Conservation (phyloP, 2,329 filamentous ascomycete genomes). For the Ophiocordyceps camponoti-saundersi region DNA sequence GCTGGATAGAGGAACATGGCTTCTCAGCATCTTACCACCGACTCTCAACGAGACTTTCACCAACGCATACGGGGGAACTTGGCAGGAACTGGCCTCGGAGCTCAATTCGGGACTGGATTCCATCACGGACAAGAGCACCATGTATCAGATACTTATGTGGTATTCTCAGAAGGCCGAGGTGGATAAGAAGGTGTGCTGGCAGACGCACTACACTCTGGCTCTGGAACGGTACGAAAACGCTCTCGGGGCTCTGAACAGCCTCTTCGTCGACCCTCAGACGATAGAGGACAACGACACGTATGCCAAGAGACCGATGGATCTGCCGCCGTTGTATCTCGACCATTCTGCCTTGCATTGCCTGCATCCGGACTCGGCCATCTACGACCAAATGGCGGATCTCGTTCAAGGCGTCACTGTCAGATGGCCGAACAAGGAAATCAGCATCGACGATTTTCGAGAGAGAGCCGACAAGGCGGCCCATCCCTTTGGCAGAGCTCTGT, state of each 20-base stretch:
- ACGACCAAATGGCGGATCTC: neutral
- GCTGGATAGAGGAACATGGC: neutral
- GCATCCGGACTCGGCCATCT: neutral
- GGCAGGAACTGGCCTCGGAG: neutral
- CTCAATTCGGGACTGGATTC: neutral
- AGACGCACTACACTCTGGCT: neutral
- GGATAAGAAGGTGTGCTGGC: neutral
- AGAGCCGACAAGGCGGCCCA: neutral
- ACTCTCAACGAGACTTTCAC: neutral
- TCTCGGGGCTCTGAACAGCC: neutral
- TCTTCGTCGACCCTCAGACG: neutral
- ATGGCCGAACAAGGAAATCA: neutral
- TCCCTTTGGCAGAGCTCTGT: neutral
- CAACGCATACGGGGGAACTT: neutral
- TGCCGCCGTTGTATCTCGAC: neutral
- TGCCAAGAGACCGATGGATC: neutral
- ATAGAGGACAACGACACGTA: neutral
- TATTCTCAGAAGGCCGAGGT: neutral
- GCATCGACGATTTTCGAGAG: neutral
- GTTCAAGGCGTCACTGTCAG: neutral
- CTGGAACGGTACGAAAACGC: neutral
- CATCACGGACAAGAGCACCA: neutral
- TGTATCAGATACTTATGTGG: neutral
- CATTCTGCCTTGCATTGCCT: neutral
- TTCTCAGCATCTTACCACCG: neutral